phyloP scores from a whole-genome alignment of 2,329 filamentous ascomycete species.

The Chaetomiaceae sp. region DNA sequence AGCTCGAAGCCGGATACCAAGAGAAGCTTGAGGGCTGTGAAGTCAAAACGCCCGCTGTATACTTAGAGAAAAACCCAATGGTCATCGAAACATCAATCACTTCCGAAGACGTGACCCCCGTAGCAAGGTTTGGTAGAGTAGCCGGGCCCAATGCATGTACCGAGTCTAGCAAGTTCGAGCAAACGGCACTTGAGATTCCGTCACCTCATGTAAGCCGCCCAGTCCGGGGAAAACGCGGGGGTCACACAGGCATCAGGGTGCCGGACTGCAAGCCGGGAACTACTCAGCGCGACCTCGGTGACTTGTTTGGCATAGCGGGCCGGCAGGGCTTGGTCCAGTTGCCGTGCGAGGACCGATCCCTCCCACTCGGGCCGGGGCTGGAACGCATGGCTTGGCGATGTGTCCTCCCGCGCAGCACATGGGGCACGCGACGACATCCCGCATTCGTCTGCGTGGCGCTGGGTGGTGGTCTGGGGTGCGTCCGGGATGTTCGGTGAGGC shows the following conservation, averaged over 20 bases:
- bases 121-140: too few species aligned
- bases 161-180: too few species aligned
- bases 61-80: too few species aligned
- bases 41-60: too few species aligned
- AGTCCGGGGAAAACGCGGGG: neutral
- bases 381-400: constrained; percentile 5
- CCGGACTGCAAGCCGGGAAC: neutral
- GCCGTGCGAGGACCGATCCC: neutral
- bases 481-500: neutral
- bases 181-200: too few species aligned
- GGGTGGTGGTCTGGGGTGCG: neutral
- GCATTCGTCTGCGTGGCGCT: neutral
- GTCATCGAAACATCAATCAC: too few species aligned
- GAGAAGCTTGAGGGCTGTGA: too few species aligned
- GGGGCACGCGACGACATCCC: constrained; percentile 12
- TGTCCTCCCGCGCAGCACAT: neutral
- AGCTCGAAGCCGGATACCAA: too few species aligned
- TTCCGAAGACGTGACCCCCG: too few species aligned
- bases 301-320: neutral
- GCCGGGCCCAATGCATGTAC: too few species aligned
- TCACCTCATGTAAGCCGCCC: neutral
- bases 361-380: neutral
- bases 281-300: constrained; percentile 6
- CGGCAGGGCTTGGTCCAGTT: neutral
- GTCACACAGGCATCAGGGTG: neutral